phyloP scores from a whole-genome alignment of 805 yeast species.

The Starmerella khaoyaiensis region DNA sequence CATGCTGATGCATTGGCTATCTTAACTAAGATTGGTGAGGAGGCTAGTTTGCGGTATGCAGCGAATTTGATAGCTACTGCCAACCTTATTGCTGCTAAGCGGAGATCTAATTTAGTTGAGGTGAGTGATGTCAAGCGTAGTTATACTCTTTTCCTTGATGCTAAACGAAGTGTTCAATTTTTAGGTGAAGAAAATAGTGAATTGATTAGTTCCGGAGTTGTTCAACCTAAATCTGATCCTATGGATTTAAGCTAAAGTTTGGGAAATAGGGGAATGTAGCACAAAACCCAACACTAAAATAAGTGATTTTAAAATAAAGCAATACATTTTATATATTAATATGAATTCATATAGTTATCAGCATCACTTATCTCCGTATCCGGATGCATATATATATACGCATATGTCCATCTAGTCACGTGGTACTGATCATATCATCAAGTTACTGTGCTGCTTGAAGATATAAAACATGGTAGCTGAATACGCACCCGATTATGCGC shows the following conservation, averaged over 20 bases:
- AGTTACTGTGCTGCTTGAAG: no score
- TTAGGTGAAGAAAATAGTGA: conserved; percentile 28
- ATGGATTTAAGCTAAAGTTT: no score
- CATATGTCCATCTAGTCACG: no score
- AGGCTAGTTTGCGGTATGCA: conserved; percentile 84
- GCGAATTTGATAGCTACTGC: conserved; percentile 83
- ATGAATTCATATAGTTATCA: no score
- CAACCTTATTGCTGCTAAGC: conserved; percentile 69
- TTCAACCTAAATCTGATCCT: conserved; percentile 4
- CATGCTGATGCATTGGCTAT: conserved; percentile 71
- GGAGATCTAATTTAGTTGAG: conserved; percentile 60
- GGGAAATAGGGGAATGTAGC: no score
- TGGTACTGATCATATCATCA: neutral
- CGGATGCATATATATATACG: no score
- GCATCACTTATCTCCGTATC: no score
- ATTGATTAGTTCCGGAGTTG: conserved; percentile 6
- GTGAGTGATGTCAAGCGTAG: conserved; percentile 76
- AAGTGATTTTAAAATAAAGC: no score
- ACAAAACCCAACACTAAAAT: no score
- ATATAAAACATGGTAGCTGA: conserved; percentile 35
- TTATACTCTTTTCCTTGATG: conserved; percentile 75
- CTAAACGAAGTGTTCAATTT: conserved; percentile 76
- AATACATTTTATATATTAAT: no score
- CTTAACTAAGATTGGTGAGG: conserved; percentile 78
- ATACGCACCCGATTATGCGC: conserved; percentile 83